These are phyloP conservation scores for Tuber microsphaerosporum DNA, from an alignment of 495 filamentous ascomycete species.

Conservation along the genomic window DNA sequence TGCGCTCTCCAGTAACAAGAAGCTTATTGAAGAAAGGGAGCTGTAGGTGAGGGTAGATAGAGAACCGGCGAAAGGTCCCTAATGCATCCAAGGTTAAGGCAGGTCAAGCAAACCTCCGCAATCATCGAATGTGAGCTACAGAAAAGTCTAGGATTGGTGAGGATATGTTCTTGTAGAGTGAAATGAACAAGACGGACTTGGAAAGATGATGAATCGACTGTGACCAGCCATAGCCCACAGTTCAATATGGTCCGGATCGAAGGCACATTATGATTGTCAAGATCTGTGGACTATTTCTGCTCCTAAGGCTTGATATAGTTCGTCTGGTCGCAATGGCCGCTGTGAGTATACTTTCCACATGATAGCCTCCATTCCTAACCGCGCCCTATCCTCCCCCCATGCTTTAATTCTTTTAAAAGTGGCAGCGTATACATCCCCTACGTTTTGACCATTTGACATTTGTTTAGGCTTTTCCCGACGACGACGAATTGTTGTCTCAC, in stretches of 20 bases:
- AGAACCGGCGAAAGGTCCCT: not conserved
- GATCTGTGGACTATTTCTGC: too few relatives aligned
- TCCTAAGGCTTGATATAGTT: too few relatives aligned
- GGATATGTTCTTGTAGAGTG: not conserved
- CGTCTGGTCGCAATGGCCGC: too few relatives aligned
- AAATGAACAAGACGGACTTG: not conserved
- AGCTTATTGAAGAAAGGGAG: not conserved
- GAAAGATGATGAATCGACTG: not conserved
- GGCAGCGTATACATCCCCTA: too few relatives aligned
- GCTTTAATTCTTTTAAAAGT: too few relatives aligned
- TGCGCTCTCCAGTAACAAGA: not conserved
- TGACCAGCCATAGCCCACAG: not conserved
- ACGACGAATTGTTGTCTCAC: not conserved
- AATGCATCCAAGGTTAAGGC: not conserved
- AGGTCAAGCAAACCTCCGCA: not conserved
- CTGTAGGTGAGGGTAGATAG: too few relatives aligned
- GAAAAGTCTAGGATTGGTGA: not conserved
- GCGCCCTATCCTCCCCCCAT: too few relatives aligned
- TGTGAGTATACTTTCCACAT: too few relatives aligned
- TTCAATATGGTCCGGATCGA: too few relatives aligned
- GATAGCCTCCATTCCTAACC: too few relatives aligned
- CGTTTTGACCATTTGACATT: not conserved
- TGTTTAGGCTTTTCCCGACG: not conserved
- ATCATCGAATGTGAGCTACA: not conserved
- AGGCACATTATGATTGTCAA: too few relatives aligned